Percentiles rank a stretch among this genome's conserved stretches.
Conservation (phyloP, 805 yeast species). For the Pichia gijzeniarum region DNA sequence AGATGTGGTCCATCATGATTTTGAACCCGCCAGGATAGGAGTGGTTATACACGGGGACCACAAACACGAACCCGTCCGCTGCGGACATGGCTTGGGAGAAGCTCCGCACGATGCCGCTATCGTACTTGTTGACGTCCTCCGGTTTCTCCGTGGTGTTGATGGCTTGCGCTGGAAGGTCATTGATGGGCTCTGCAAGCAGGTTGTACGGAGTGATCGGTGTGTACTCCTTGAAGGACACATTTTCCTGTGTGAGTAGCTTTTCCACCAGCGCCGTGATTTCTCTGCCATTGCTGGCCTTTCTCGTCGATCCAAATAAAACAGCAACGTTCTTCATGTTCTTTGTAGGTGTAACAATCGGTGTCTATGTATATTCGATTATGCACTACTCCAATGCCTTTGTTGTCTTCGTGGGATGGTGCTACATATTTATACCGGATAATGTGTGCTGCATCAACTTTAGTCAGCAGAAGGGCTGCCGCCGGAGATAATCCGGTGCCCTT, state of each 20-base stretch:
- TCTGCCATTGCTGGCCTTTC: background rate
- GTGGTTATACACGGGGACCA: constrained; percentile 1
- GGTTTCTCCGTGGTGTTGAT: background rate
- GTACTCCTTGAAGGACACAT: background rate
- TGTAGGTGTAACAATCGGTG: too few species aligned
- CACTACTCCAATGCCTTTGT: too few species aligned
- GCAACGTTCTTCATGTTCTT: background rate
- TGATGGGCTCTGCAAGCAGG: background rate
- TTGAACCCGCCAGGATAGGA: constrained; percentile 1
- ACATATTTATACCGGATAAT: too few species aligned
- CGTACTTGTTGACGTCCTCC: background rate
- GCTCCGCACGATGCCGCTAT: background rate
- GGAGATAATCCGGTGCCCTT: too few species aligned
- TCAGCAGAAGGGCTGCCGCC: too few species aligned
- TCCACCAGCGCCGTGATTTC: background rate
- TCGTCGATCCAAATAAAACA: background rate
- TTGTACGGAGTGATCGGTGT: constrained; percentile 1
- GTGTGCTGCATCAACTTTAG: too few species aligned
- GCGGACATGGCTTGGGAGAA: background rate
- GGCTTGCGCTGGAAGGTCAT: background rate
- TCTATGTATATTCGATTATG: too few species aligned
- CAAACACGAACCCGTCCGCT: background rate
- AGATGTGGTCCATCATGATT: constrained; percentile 4
- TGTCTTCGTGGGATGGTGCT: too few species aligned
- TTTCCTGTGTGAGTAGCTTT: background rate